Conservation (phyloP, 805 yeast species). For the Yamadazyma kitorensis region DNA sequence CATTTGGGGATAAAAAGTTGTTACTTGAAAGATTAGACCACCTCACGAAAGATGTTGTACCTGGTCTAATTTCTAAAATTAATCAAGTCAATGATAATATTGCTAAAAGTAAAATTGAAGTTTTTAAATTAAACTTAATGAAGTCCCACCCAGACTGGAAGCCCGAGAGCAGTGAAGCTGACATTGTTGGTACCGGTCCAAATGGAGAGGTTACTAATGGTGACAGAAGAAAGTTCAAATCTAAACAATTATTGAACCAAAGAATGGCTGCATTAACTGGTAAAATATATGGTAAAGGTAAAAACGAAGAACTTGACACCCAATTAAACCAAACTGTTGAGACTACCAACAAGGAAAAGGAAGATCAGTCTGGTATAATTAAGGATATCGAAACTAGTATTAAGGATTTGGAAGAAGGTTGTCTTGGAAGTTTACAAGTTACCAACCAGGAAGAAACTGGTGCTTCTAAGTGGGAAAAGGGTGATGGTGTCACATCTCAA, state of each 20-base stretch:
- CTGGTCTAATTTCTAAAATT: constrained; percentile 64
- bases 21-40: constrained; percentile 55
- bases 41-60: constrained; percentile 66
- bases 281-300: constrained; percentile 37
- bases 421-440: constrained; percentile 41
- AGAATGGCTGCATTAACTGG: constrained; percentile 95
- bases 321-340: constrained; percentile 51
- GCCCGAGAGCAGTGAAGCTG: constrained; percentile 31
- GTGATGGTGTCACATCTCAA: constrained; percentile 65
- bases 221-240: constrained; percentile 76
- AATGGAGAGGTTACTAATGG: constrained; percentile 82
- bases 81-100: constrained; percentile 65
- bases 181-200: constrained; percentile 76
- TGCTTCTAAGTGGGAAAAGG: constrained; percentile 75
- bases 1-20: constrained; percentile 46
- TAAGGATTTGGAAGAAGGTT: constrained; percentile 54
- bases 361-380: constrained; percentile 57
- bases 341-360: constrained; percentile 51
- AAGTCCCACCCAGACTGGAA: constrained; percentile 66
- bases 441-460: constrained; percentile 46
- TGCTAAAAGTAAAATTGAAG: constrained; percentile 59
- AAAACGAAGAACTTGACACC: constrained; percentile 53
- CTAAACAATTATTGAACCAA: constrained; percentile 74
- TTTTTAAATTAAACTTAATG: constrained; percentile 53
- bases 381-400: constrained; percentile 72